Conservation (phyloP, 2,329 filamentous ascomycete species). For the Fusarium praegraminearum region DNA sequence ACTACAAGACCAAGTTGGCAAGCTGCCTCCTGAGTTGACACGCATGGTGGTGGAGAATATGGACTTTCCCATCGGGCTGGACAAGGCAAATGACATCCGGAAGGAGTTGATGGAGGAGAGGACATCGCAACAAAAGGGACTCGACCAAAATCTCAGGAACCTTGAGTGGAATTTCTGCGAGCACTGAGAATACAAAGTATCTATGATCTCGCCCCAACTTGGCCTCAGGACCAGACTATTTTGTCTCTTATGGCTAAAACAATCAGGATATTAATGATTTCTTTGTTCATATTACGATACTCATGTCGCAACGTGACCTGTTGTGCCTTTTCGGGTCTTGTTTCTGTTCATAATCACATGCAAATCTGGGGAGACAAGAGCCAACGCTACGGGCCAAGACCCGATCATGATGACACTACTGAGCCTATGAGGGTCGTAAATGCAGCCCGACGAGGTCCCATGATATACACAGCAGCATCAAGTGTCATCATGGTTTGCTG, state of each 20-base stretch:
- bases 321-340: background rate
- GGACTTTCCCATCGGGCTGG: slow-evolving; percentile 34
- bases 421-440: background rate
- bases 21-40: slow-evolving; percentile 28
- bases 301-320: background rate
- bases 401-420: background rate
- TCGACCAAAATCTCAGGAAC: background rate
- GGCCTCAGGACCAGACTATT: background rate
- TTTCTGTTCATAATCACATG: background rate
- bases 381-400: background rate
- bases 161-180: slow-evolving; percentile 39
- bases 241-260: background rate
- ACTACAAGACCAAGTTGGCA: slow-evolving; percentile 10
- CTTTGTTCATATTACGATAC: background rate
- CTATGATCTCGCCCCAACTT: background rate
- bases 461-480: background rate
- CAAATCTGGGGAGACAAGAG: background rate
- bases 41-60: slow-evolving; percentile 30
- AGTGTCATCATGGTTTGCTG: background rate
- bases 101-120: slow-evolving; percentile 33
- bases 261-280: background rate
- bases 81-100: slow-evolving; percentile 32
- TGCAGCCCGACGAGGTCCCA: background rate
- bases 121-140: slow-evolving; percentile 7
- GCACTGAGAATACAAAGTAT: slow-evolving; percentile 8